Evolutionary conservation across 148 eudicot genomes (phyloP).

Genomic region (Persicaria tinctoria): DNA sequence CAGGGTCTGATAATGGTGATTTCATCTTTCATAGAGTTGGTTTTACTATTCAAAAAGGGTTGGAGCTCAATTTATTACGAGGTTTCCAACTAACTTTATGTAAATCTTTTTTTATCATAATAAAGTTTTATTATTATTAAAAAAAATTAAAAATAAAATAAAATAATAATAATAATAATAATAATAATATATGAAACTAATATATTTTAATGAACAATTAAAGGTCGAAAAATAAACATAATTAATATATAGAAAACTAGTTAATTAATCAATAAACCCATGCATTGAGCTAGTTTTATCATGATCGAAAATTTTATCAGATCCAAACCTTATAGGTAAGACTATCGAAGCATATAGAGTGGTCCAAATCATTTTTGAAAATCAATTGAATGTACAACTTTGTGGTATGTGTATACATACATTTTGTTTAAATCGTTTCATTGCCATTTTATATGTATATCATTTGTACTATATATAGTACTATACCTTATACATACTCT

Average conservation of each 20-base stretch:
- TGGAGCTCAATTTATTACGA: too few species aligned
- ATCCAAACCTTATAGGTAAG: constrained; percentile 5
- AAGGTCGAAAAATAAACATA: background rate
- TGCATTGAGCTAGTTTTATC: background rate
- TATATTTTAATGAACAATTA: background rate
- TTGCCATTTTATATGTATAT: background rate
- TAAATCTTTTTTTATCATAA: too few species aligned
- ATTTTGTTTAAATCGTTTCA: background rate
- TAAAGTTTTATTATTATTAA: too few species aligned
- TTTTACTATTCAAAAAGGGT: too few species aligned
- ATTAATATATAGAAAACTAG: background rate
- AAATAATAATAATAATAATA: too few species aligned
- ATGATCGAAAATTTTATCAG: background rate
- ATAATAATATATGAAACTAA: too few species aligned
- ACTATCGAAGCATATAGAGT: constrained; percentile 5
- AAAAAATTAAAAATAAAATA: too few species aligned
- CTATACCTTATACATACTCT: background rate
- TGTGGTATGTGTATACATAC: background rate
- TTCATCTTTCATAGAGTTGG: too few species aligned
- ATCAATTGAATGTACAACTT: background rate
- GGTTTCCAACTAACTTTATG: too few species aligned
- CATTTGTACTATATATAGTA: background rate
- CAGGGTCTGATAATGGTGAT: too few species aligned
- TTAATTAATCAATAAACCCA: background rate
- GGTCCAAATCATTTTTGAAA: constrained; percentile 1